These are phyloP conservation scores for Marasmius sp. DNA, from an alignment of 1,284 basidiomycete species.

Conservation along the genomic window DNA sequence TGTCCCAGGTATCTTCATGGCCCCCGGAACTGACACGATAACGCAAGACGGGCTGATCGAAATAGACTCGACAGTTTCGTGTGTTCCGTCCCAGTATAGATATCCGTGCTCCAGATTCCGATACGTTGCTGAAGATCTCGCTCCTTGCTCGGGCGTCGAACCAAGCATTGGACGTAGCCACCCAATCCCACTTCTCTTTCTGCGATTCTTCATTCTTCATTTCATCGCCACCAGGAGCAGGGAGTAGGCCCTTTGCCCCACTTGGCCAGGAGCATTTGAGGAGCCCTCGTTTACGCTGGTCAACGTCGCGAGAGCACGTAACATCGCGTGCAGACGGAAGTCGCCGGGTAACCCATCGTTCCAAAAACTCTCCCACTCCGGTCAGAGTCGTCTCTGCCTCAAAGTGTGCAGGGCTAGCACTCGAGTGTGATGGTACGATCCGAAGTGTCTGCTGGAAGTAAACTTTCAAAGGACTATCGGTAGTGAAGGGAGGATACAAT, in stretches of 20 bases:
- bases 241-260: constrained; percentile 1
- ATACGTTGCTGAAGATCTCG: neutral
- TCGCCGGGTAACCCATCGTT: constrained; percentile 41
- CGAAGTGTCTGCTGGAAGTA: constrained; percentile 62
- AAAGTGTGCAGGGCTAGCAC: constrained; percentile 9
- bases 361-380: constrained; percentile 45
- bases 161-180: neutral
- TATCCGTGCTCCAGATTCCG: neutral
- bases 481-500: constrained; percentile 56
- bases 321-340: constrained; percentile 51
- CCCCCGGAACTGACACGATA: constrained; percentile 44
- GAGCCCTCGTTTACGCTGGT: constrained; percentile 23
- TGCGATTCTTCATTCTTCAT: too few relatives aligned
- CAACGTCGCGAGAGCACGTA: constrained; percentile 23
- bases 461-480: constrained; percentile 60
- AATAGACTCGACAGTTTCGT: constrained; percentile 61
- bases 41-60: constrained; percentile 38
- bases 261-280: constrained; percentile 34
- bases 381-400: constrained; percentile 41
- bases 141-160: neutral
- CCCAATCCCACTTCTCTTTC: neutral
- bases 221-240: neutral
- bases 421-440: neutral
- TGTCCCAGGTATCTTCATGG: constrained; percentile 28
- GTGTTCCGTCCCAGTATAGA: constrained; percentile 56